These are phyloP conservation scores for Hibiscus mutabilis DNA, from an alignment of 345 rosid genomes.

Conservation along the genomic window DNA sequence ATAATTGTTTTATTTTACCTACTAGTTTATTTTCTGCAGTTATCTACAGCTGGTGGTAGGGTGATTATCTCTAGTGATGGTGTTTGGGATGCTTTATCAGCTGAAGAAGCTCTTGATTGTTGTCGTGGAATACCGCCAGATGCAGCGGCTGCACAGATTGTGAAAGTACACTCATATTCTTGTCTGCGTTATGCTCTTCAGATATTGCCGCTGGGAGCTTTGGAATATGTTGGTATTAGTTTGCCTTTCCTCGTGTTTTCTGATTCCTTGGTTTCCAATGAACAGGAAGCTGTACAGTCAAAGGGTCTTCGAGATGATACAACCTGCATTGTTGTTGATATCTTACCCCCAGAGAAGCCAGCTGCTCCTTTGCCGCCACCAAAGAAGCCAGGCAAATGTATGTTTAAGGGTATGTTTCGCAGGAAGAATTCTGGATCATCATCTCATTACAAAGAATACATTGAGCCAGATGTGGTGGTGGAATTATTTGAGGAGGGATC, in stretches of 20 bases:
- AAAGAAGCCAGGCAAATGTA: constrained; percentile 73
- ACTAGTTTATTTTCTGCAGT: constrained; percentile 43
- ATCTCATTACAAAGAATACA: constrained; percentile 53
- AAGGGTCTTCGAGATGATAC: constrained; percentile 52
- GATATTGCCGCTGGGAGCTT: constrained; percentile 1
- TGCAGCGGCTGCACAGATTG: neutral
- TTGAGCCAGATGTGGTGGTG: constrained; percentile 55
- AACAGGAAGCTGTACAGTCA: constrained; percentile 73
- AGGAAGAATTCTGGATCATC: constrained; percentile 64
- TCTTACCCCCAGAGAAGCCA: constrained; percentile 20
- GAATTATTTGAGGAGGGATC: neutral
- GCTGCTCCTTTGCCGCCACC: constrained; percentile 35
- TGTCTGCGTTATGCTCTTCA: neutral
- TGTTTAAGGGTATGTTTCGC: constrained; percentile 80
- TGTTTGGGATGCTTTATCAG: neutral
- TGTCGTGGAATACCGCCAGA: neutral
- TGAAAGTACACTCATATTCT: neutral
- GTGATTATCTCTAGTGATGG: neutral
- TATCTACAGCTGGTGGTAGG: constrained; percentile 39
- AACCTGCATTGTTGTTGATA: neutral
- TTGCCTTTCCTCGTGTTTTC: neutral
- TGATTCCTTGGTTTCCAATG: constrained; percentile 16
- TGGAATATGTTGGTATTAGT: neutral
- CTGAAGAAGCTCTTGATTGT: neutral
- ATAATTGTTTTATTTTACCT: neutral